These are phyloP conservation scores for Diplodia seriata DNA, from an alignment of 2,329 filamentous ascomycete species.

Conservation along the genomic window DNA sequence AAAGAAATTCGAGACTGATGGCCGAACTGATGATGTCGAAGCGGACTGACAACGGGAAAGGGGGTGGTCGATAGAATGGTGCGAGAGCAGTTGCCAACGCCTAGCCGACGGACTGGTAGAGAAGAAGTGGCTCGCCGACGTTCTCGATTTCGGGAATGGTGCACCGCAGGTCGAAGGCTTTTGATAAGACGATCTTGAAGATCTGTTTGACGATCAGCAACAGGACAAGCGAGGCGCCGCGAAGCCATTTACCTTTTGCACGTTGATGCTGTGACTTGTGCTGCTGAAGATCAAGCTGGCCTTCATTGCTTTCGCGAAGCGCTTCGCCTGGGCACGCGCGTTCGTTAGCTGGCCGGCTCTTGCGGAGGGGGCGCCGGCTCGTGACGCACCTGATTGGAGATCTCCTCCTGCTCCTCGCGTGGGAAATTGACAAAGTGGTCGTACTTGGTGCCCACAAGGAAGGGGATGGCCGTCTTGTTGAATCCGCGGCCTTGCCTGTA, in stretches of 20 bases:
- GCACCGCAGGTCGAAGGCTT: conserved; percentile 98
- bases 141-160: conserved; percentile 99
- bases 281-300: conserved; percentile 98
- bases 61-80: neutral
- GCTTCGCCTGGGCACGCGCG: conserved; percentile 69
- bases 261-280: conserved; percentile 98
- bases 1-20: conserved; percentile 14
- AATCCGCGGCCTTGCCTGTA: conserved; percentile 96
- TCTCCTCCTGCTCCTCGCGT: conserved; percentile 96
- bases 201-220: conserved; percentile 65
- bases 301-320: conserved; percentile 98
- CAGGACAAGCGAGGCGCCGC: neutral
- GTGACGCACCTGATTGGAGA: conserved; percentile 83
- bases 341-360: conserved; percentile 22
- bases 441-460: conserved; percentile 96
- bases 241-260: conserved; percentile 79
- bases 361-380: conserved; percentile 2
- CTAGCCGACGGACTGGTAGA: conserved; percentile 67
- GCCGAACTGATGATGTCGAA: conserved; percentile 7
- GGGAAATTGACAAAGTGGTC: conserved; percentile 99
- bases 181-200: conserved; percentile 98
- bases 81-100: neutral
- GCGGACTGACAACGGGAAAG: conserved; percentile 18
- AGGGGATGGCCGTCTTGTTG: conserved; percentile 99
- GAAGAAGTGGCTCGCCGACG: conserved; percentile 89